Percentiles rank a stretch among this genome's conserved stretches.
These are phyloP conservation scores for Mycena crocata DNA, from an alignment of 768 basidiomycete species.

Conservation along the genomic window DNA sequence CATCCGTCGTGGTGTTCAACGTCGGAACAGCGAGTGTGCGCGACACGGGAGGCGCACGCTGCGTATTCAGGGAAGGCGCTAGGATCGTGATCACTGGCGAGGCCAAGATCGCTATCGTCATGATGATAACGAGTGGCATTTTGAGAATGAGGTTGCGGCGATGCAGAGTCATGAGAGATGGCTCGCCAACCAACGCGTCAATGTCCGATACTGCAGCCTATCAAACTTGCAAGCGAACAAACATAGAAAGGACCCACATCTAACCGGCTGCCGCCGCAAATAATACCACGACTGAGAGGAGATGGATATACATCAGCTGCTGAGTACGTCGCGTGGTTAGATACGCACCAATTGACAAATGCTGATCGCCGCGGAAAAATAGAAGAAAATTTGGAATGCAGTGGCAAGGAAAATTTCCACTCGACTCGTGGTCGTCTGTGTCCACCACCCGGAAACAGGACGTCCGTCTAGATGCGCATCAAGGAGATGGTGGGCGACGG, in stretches of 20 bases:
- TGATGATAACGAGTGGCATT: neutral
- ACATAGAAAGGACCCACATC: neutral
- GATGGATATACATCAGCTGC: too few species aligned
- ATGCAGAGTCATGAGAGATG: neutral
- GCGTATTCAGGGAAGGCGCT: slow-evolving; percentile 10
- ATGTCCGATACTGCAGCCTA: slow-evolving; percentile 20
- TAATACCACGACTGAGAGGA: slow-evolving; percentile 6
- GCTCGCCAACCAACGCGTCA: neutral
- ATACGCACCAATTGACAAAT: neutral
- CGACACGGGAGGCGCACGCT: neutral
- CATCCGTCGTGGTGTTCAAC: slow-evolving; percentile 16
- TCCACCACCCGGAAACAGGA: neutral
- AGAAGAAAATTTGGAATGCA: neutral
- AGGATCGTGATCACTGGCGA: slow-evolving; percentile 17
- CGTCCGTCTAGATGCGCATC: neutral
- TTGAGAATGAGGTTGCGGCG: neutral
- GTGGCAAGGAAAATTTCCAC: neutral
- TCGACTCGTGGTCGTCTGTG: neutral
- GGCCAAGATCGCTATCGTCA: neutral
- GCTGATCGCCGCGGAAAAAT: neutral
- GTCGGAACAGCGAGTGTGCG: slow-evolving; percentile 21
- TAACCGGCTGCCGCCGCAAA: neutral
- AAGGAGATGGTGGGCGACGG: neutral
- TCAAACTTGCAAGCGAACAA: neutral
- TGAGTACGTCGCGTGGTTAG: too few species aligned